A percentile compares a stretch with the other conserved stretches of the same genome.
Evolutionary conservation across 1,139 yeast species (phyloP).

Genomic region (Lodderomyces metapsilosis): DNA sequence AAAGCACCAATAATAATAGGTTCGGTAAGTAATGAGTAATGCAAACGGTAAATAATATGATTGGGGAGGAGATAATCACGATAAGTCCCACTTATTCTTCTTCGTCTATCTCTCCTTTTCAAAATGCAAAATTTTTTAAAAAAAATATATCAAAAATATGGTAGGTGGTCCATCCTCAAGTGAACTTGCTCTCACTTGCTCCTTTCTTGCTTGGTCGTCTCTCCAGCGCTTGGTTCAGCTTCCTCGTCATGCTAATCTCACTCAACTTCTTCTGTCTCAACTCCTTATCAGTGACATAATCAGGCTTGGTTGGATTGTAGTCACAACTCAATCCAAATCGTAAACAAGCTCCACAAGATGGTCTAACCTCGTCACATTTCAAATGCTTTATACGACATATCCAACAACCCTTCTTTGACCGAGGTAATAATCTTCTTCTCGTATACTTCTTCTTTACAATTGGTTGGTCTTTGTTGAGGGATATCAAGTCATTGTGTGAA

Average conservation of each 20-base stretch:
- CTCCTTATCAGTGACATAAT: slow-evolving; percentile 38
- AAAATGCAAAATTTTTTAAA: too few relatives aligned
- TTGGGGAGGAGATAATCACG: too few relatives aligned
- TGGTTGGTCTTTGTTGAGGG: slow-evolving; percentile 11
- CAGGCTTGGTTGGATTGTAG: slow-evolving; percentile 42
- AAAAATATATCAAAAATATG: too few relatives aligned
- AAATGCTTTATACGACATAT: slow-evolving; percentile 50
- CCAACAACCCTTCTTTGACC: slow-evolving; percentile 51
- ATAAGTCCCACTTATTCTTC: too few relatives aligned
- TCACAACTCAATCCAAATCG: slow-evolving; percentile 47
- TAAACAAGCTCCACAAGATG: slow-evolving; percentile 38
- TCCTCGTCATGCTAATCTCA: slow-evolving; percentile 32
- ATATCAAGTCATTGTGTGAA: slow-evolving; percentile 9
- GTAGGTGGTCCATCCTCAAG: too few relatives aligned
- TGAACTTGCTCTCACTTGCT: slow-evolving; percentile 1
- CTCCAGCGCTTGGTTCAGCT: slow-evolving; percentile 22
- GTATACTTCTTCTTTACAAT: slow-evolving; percentile 32
- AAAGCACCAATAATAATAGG: too few relatives aligned
- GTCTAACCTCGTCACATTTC: slow-evolving; percentile 45
- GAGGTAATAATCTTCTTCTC: slow-evolving; percentile 40
- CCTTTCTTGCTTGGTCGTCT: slow-evolving; percentile 7
- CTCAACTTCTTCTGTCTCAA: slow-evolving; percentile 36
- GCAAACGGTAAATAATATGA: too few relatives aligned
- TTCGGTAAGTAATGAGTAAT: too few relatives aligned
- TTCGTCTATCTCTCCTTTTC: too few relatives aligned